Percentiles rank a stretch among this genome's conserved stretches.
Conservation (phyloP, 495 filamentous ascomycete species). For the Penicillium flavigenum region DNA sequence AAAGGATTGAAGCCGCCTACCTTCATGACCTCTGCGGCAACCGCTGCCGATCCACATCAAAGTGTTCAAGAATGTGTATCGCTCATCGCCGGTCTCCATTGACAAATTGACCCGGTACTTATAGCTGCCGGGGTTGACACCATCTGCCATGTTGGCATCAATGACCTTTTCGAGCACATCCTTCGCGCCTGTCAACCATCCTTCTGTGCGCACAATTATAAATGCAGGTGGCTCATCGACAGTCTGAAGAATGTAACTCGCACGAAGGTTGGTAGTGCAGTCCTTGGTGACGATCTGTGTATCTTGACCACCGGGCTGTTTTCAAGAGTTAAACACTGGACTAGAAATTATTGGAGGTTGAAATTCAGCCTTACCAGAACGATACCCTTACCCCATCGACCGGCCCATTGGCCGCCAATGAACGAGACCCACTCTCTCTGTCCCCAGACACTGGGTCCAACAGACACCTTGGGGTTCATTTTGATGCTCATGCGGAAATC, state of each 20-base stretch:
- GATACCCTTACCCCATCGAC: slow-evolving; percentile 58
- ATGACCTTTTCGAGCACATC: slow-evolving; percentile 59
- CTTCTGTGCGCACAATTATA: slow-evolving; percentile 57
- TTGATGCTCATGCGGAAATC: slow-evolving; percentile 65
- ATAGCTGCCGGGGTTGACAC: slow-evolving; percentile 57
- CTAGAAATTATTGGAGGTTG: neutral
- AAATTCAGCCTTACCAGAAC: slow-evolving; percentile 49
- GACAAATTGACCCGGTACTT: slow-evolving; percentile 57
- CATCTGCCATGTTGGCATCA: slow-evolving; percentile 48
- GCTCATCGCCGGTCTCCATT: slow-evolving; percentile 61
- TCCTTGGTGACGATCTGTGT: slow-evolving; percentile 58
- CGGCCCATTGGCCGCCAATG: slow-evolving; percentile 59
- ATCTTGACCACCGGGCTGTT: slow-evolving; percentile 60
- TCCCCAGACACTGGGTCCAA: slow-evolving; percentile 54
- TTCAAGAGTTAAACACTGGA: slow-evolving; percentile 4
- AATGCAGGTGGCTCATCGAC: slow-evolving; percentile 59
- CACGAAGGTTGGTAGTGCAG: slow-evolving; percentile 51
- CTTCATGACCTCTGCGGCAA: slow-evolving; percentile 57
- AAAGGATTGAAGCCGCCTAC: slow-evolving; percentile 25
- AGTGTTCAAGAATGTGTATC: slow-evolving; percentile 61
- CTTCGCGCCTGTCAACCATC: slow-evolving; percentile 57
- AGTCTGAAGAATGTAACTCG: slow-evolving; percentile 57
- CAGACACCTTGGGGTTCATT: slow-evolving; percentile 55
- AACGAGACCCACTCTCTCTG: slow-evolving; percentile 59
- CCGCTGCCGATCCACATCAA: slow-evolving; percentile 63